Base-by-base conservation (phyloP, 495 filamentous ascomycete genomes). In the Daldinia vernicosa region DNA sequence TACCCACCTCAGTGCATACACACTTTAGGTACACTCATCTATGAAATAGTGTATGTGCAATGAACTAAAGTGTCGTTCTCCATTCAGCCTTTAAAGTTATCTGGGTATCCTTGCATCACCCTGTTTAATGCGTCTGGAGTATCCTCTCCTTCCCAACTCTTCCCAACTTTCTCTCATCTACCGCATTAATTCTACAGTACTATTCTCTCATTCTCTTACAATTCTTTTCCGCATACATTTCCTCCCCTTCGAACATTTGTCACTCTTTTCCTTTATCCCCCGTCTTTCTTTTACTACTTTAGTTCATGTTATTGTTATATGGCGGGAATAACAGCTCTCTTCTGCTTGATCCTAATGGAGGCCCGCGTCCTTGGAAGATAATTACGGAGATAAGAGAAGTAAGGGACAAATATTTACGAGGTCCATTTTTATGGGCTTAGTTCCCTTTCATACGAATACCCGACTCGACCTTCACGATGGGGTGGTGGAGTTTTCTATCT, bases 401-500 rank as follows among this genome's bases (percentile, higher is more conserved):
- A 74, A 67, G 63, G 60, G 58, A 66, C 60, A 61, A 63, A 50
- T 60, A 35, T 43, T 52, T 51, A 32, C 27, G n/a, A n/a, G n/a
- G n/a, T 35, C n/a, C 24, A 37, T 54, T 64, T 64, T 22, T 66
- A 71, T 40, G 53, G 19, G 19, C 17, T 30, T 59, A 39, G 15
- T 27, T 27, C 35, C 52, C 33, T 39, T 27, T 27, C 47, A 45
- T 60, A 57, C 69, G 60, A 54, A 40, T 53, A 53, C 63, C 50
- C 17, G 22, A 39, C 54, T 26, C 37, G 30, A 51, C 51, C 8
- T 51, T 61, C 75, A 78, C 60, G 24, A 84, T 84, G 82, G 81
- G 82, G 66, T 71, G 83, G 65, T 71, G 83, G 45, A 80, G 76
- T 65, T 80, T 83, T 27, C 62, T 84, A 32, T 70, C 76, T 9